Base-by-base conservation (phyloP, 345 rosid species). In the Eucalyptus polybractea region DNA sequence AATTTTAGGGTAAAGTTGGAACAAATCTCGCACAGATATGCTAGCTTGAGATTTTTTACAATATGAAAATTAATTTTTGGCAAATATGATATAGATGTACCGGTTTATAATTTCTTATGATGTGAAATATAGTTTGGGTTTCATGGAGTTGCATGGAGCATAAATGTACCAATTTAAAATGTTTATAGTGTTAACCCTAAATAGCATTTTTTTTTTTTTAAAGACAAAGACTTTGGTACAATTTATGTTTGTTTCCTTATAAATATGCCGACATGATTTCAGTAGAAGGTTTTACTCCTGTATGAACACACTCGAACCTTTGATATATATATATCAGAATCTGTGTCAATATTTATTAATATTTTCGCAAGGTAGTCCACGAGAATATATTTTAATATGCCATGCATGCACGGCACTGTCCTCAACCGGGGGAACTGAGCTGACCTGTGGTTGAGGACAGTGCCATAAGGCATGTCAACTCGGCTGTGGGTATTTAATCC, bases 401-500 rank as follows among this genome's bases (percentile, higher is more conserved):
- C 7, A 25, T 53, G 56, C 56, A 53, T 7, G 56, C 56, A 8
- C 1, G 0, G 1, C 12, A 47, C 13, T 47, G 0, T 47, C 49
- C 49, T 45, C 49, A 45, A 45, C 49, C 4, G 12, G 4, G 49
- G 49, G 49, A 45, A 45, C 12, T 45, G 10, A 45, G 49, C 49
- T 45, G 4, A 45, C 49, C 0, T 10, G 12, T 45, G 12, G 0
- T 45, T 45, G 12, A 45, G 49, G 49, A 45, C 1, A 10, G 49
- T 45, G 12, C 49, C 12, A 4, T 45, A 45, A 45, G 4, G 49
- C 12, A 45, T 45, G 12, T 45, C 49, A 45, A 45, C 47, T 44
- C 47, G 3, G 0, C 12, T 47, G 4, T 47, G 49, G 49, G 1
- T 0, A 47, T 10, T 47, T 47, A 47, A 47, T 0, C 13, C 13